Conservation (phyloP, 805 yeast species). For the Saturnispora diversa region DNA sequence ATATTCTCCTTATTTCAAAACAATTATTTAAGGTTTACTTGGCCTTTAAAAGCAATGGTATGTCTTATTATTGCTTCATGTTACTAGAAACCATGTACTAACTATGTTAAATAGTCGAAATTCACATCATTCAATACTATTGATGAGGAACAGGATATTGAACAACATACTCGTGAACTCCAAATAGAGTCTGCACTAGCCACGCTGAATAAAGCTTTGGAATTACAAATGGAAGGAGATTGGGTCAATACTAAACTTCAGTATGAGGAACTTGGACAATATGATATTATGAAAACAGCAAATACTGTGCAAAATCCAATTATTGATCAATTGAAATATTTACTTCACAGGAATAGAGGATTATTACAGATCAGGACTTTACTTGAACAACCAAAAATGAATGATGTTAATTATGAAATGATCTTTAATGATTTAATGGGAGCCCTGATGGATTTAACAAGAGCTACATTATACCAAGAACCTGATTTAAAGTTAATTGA, state of each 20-base stretch:
- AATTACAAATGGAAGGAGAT: slow-evolving; percentile 44
- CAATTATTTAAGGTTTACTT: no score
- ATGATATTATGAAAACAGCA: slow-evolving; percentile 53
- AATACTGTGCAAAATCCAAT: slow-evolving; percentile 47
- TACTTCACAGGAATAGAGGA: slow-evolving; percentile 78
- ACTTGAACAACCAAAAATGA: slow-evolving; percentile 3
- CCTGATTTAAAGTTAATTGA: slow-evolving; percentile 52
- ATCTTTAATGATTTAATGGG: slow-evolving; percentile 14
- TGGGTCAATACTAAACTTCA: slow-evolving; percentile 42
- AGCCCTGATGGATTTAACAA: slow-evolving; percentile 52
- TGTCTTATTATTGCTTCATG: neutral
- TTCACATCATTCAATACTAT: slow-evolving; percentile 74
- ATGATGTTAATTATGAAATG: slow-evolving; percentile 1
- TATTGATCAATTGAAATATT: slow-evolving; percentile 62
- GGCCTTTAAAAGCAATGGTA: slow-evolving; percentile 10
- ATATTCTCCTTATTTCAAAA: no score
- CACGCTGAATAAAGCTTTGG: slow-evolving; percentile 63
- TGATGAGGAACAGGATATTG: slow-evolving; percentile 73
- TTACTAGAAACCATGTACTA: neutral
- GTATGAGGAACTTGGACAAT: slow-evolving; percentile 57
- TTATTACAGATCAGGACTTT: slow-evolving; percentile 44
- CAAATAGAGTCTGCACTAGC: slow-evolving; percentile 83
- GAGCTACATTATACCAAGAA: slow-evolving; percentile 58
- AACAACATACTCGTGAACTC: slow-evolving; percentile 84
- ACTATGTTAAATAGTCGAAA: slow-evolving; percentile 38